Conservation (phyloP, 2,329 filamentous ascomycete genomes). For the Chaetomiaceae sp. region DNA sequence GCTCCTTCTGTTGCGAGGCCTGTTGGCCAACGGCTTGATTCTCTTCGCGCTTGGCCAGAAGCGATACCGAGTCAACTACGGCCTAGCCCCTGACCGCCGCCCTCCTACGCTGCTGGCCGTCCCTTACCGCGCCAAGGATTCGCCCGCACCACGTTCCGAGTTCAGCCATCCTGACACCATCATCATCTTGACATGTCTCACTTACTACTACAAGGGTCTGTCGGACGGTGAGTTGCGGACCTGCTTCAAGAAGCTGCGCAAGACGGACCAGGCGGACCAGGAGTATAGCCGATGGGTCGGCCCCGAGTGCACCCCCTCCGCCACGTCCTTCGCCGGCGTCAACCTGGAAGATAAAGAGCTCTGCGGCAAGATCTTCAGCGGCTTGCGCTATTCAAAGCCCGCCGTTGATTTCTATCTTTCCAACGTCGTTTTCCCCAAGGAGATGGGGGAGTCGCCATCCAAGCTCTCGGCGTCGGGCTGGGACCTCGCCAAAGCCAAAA, state of each 20-base stretch:
- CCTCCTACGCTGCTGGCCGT: conserved; percentile 49
- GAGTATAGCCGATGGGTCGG: conserved; percentile 47
- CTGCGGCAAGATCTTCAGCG: conserved; percentile 50
- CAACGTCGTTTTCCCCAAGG: conserved; percentile 59
- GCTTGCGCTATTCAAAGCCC: conserved; percentile 46
- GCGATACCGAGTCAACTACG: conserved; percentile 64
- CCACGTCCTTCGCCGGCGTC: conserved; percentile 39
- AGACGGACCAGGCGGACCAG: conserved; percentile 51
- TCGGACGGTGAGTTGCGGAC: conserved; percentile 44
- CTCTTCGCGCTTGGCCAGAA: conserved; percentile 57
- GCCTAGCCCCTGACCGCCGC: conserved; percentile 46
- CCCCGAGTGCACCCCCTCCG: no score
- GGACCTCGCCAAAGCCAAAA: conserved; percentile 45
- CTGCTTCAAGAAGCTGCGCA: conserved; percentile 46
- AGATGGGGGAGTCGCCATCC: conserved; percentile 59
- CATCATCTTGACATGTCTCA: conserved; percentile 60
- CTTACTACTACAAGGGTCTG: conserved; percentile 63
- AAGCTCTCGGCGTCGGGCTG: conserved; percentile 64
- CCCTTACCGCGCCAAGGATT: conserved; percentile 61
- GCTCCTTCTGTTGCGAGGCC: conserved; percentile 56
- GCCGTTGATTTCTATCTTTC: conserved; percentile 59
- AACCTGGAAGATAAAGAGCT: conserved; percentile 54
- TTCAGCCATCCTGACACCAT: conserved; percentile 65
- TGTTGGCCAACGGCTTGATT: conserved; percentile 58
- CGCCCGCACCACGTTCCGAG: conserved; percentile 58